A percentile compares a stretch with the other conserved stretches of the same genome.
Conservation (phyloP, 1,284 basidiomycete genomes). For the Trametes versicolor region DNA sequence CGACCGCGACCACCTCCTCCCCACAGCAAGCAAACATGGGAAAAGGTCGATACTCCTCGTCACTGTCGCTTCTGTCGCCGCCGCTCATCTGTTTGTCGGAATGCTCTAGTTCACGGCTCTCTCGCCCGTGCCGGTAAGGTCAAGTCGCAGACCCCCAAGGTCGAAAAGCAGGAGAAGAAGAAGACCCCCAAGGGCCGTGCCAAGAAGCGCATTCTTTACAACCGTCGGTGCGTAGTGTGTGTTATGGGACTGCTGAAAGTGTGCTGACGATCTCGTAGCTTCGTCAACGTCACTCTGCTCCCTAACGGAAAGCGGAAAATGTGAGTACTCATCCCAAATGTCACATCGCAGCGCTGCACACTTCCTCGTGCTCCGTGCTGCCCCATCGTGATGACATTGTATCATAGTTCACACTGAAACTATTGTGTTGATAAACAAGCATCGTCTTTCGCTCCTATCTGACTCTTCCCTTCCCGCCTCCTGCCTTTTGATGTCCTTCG, state of each 20-base stretch:
- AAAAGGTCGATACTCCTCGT: slow-evolving; percentile 58
- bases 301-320: slow-evolving; percentile 96
- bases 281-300: slow-evolving; percentile 93
- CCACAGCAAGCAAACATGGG: slow-evolving; percentile 67
- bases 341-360: slow-evolving; percentile 11
- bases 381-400: slow-evolving; percentile 66
- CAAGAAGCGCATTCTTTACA: slow-evolving; percentile 96
- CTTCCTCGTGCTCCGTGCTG: slow-evolving; percentile 23
- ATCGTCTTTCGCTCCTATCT: slow-evolving; percentile 98
- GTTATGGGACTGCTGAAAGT: neutral
- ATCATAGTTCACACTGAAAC: slow-evolving; percentile 95
- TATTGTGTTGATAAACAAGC: slow-evolving; percentile 79
- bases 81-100: slow-evolving; percentile 23
- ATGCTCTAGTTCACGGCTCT: slow-evolving; percentile 91
- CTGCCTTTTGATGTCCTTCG: slow-evolving; percentile 17
- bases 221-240: slow-evolving; percentile 79
- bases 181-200: slow-evolving; percentile 96
- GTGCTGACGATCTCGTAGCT: slow-evolving; percentile 57
- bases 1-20: slow-evolving; percentile 37
- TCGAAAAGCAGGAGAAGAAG: slow-evolving; percentile 98
- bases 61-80: slow-evolving; percentile 16
- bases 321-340: slow-evolving; percentile 64
- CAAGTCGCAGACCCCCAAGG: slow-evolving; percentile 97
- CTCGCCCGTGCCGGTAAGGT: slow-evolving; percentile 99
- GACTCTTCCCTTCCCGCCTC: slow-evolving; percentile 51